These are phyloP conservation scores for Spiromastix sp. DNA, from an alignment of 2,329 filamentous ascomycete genomes.

Conservation along the genomic window DNA sequence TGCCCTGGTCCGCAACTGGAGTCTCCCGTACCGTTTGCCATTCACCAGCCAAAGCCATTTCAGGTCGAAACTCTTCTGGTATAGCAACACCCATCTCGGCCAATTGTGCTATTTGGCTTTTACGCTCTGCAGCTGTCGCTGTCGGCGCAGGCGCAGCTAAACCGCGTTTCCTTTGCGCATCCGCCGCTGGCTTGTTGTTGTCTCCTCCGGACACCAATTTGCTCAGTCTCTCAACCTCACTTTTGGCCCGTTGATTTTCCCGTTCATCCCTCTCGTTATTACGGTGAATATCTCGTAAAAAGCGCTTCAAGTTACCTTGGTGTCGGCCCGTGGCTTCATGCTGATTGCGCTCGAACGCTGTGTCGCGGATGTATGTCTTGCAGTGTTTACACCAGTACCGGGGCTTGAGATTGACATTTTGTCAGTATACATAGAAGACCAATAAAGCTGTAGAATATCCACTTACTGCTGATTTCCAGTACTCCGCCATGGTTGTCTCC, in stretches of 20 bases:
- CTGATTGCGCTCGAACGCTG: constrained; percentile 76
- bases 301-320: constrained; percentile 77
- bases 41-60: constrained; percentile 80
- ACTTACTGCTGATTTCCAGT: constrained; percentile 86
- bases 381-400: constrained; percentile 99
- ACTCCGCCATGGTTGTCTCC: constrained; percentile 99
- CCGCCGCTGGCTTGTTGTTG: not conserved
- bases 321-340: constrained; percentile 82
- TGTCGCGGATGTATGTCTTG: constrained; percentile 81
- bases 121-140: constrained; percentile 56
- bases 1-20: constrained; percentile 20
- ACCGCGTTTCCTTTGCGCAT: no score
- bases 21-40: constrained; percentile 62
- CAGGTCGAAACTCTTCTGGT: constrained; percentile 64
- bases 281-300: constrained; percentile 79
- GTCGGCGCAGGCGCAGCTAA: constrained; percentile 20
- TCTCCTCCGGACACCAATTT: constrained; percentile 48
- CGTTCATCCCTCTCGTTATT: constrained; percentile 69
- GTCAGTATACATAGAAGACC: not conserved
- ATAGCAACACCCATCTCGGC: constrained; percentile 78
- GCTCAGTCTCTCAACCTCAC: constrained; percentile 78
- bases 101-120: constrained; percentile 77
- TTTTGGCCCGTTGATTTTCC: constrained; percentile 71
- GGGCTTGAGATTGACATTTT: constrained; percentile 37
- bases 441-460: not conserved